phyloP scores from a whole-genome alignment of 106 monocot species.

The Triglochin maritima region DNA sequence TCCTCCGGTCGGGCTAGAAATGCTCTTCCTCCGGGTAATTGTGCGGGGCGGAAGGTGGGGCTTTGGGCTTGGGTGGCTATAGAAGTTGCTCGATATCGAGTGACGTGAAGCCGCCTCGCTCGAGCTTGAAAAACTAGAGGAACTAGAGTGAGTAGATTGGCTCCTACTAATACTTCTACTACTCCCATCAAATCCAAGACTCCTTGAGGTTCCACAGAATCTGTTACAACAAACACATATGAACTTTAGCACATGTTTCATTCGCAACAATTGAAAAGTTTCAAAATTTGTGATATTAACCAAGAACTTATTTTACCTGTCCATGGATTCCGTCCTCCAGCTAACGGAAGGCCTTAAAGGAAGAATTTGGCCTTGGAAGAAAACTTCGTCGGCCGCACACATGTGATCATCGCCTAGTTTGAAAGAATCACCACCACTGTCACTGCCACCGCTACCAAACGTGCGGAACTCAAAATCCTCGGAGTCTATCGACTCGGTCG shows the following conservation, averaged over 20 bases:
- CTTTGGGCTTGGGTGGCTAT: slow-evolving; percentile 23
- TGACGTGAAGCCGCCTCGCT: not conserved
- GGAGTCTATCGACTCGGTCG: not conserved
- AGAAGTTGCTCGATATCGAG: slow-evolving; percentile 15
- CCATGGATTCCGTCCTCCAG: slow-evolving; percentile 7
- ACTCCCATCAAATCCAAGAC: not conserved
- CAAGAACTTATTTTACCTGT: not conserved
- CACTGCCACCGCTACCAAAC: not conserved
- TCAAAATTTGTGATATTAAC: no score
- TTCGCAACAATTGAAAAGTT: no score
- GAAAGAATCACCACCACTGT: not conserved
- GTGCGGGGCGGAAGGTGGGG: slow-evolving; percentile 7
- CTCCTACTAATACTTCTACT: slow-evolving; percentile 15
- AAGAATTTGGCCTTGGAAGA: slow-evolving; percentile 29
- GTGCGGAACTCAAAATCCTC: slow-evolving; percentile 24
- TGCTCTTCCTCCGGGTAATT: slow-evolving; percentile 4
- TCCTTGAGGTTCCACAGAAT: no score
- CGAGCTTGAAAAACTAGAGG: slow-evolving; percentile 2
- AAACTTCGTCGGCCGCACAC: slow-evolving; percentile 29
- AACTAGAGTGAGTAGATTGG: slow-evolving; percentile 3
- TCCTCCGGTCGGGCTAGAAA: not conserved
- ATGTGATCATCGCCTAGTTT: not conserved
- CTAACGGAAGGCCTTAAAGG: slow-evolving; percentile 13
- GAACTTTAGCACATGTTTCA: no score
- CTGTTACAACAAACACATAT: no score